Evolutionary conservation across 257 asterid genomes (phyloP), one percentile per base, ranked within the genome.

Genomic region (Fraxinus excelsior): DNA sequence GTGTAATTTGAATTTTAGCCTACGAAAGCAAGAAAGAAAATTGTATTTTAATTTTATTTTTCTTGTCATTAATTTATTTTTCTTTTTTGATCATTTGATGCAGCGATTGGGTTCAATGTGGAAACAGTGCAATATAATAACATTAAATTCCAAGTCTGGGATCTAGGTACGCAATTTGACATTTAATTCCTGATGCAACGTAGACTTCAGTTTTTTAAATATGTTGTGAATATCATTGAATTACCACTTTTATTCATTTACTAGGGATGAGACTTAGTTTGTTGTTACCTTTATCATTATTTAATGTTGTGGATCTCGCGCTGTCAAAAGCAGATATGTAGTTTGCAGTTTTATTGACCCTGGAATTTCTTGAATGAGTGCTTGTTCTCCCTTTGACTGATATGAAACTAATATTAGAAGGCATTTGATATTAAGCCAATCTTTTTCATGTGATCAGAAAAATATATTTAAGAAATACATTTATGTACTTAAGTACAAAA

Each of bases 31-130:
- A 51, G 31, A 23, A 23, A 60, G 16, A 23, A 60, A 60, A 9
- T 21, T 23, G 29, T 21, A 7, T 3, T 23, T 25, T 23, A 1
- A 21, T 60, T 21, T 58, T 21, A 23, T n/a, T n/a, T 58, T 58
- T 58, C 66, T n/a, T 23, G 5, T 23, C 25, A 2, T 8, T 58
- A 18, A 58, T 58, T 69, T 29, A 7, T 34, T 28, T 78, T n/a
- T 34, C 38, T 29, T 65, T 73, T 77, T 80, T 51, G 19, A 19
- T 53, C 23, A 53, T 53, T n/a, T 77, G 69, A 74, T 83, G 84
- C 92, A 91, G 97, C 97, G 4, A 94, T 94, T 82, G 98, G 97
- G 78, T 94, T 92, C 84, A 91, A 94, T 84, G 97, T 94, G 84
- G 98, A 94, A 77, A 94, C 97, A 0, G 91, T 94, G 89, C 98